These are phyloP conservation scores for Thielaviopsis ethacetica DNA, from an alignment of 2,329 filamentous ascomycete genomes.

Conservation along the genomic window DNA sequence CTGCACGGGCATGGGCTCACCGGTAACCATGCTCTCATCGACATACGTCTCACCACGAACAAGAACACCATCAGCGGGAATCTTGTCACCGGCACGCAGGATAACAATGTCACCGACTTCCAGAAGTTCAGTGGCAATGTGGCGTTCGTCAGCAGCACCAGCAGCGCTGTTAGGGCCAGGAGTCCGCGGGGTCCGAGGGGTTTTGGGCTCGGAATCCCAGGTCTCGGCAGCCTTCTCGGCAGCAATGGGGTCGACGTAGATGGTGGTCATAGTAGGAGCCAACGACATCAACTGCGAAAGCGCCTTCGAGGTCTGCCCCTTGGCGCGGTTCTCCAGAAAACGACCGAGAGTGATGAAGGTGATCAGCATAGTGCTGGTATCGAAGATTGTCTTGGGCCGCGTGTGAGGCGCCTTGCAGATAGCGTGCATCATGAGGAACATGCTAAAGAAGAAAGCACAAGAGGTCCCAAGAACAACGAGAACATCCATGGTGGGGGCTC, in stretches of 20 bases:
- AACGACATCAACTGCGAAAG: constrained; percentile 90
- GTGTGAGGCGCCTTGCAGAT: constrained; percentile 58
- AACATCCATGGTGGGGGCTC: constrained; percentile 93
- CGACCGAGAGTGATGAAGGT: constrained; percentile 86
- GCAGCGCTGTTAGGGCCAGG: constrained; percentile 30
- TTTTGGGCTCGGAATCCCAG: constrained; percentile 41
- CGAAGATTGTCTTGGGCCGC: constrained; percentile 78
- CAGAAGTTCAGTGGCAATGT: constrained; percentile 80
- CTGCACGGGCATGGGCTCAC: constrained; percentile 86
- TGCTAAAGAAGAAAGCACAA: constrained; percentile 89
- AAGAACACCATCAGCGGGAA: constrained; percentile 79
- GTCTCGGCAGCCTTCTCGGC: constrained; percentile 76
- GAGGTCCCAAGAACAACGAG: constrained; percentile 87
- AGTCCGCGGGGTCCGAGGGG: constrained; percentile 3
- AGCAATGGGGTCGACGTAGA: constrained; percentile 87
- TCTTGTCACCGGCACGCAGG: constrained; percentile 86
- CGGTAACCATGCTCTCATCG: constrained; percentile 97
- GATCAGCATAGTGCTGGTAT: constrained; percentile 96
- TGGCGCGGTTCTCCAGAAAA: constrained; percentile 85
- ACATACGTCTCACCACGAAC: constrained; percentile 84
- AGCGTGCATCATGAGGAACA: constrained; percentile 73
- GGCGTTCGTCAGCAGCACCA: constrained; percentile 58
- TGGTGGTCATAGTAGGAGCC: constrained; percentile 90
- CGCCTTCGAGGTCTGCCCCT: constrained; percentile 90
- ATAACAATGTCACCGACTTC: constrained; percentile 89